phyloP scores from a whole-genome alignment of 352 stramenopile genomes.

The Globisporangium sylvaticum region DNA sequence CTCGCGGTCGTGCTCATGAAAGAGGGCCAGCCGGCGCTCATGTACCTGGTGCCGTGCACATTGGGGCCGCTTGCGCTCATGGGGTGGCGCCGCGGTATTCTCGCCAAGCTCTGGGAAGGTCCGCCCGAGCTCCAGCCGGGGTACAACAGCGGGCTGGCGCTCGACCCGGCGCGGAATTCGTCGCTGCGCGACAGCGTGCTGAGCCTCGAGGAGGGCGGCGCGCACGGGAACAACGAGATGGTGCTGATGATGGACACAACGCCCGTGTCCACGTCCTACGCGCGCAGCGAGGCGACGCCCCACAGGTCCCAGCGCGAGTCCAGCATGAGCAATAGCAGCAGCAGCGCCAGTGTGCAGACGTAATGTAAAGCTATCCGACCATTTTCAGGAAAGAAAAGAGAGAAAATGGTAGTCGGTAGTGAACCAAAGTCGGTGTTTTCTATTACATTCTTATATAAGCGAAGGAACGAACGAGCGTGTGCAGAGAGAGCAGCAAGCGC shows the following conservation, averaged over 20 bases:
- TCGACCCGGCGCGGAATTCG: conserved; percentile 3
- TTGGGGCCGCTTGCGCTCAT: conserved; percentile 81
- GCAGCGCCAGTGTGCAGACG: neutral
- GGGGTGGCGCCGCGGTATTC: conserved; percentile 76
- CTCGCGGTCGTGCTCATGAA: conserved; percentile 89
- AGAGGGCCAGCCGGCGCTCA: conserved; percentile 92
- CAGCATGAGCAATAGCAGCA: conserved; percentile 4
- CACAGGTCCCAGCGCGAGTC: conserved; percentile 10
- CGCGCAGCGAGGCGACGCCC: conserved; percentile 33
- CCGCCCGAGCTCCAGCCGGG: conserved; percentile 53
- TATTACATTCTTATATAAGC: neutral
- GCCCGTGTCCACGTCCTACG: conserved; percentile 42
- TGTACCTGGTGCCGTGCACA: conserved; percentile 95
- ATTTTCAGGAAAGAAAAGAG: neutral
- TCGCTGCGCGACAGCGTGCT: conserved; percentile 18
- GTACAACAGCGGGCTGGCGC: neutral
- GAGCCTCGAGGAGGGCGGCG: conserved; percentile 26
- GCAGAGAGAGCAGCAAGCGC: neutral
- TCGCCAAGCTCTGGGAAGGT: conserved; percentile 88
- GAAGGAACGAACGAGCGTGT: neutral
- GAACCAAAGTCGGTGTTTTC: neutral
- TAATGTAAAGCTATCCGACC: neutral
- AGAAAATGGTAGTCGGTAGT: neutral
- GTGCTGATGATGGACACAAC: conserved; percentile 38
- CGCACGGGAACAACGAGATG: conserved; percentile 29